phyloP scores from a whole-genome alignment of 257 asterid species.

The Solanum sitiens region DNA sequence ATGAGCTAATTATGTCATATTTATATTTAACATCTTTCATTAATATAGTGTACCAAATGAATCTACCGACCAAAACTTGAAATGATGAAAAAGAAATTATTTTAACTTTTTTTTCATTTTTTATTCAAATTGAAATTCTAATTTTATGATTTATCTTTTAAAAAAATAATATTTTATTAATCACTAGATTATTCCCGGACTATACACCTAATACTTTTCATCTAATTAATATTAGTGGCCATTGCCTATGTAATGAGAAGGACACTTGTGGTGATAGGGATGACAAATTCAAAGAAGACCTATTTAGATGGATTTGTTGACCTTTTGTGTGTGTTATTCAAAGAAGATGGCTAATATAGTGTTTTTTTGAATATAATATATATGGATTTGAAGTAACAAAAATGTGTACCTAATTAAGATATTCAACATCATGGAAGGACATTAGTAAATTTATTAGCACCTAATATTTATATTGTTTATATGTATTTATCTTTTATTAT shows the following conservation, averaged over 20 bases:
- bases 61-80: neutral
- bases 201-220: neutral
- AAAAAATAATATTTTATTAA: neutral
- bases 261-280: neutral
- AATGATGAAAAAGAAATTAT: neutral
- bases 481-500: neutral
- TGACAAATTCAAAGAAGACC: neutral
- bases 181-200: neutral
- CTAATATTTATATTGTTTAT: neutral
- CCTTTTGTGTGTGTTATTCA: neutral
- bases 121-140: neutral
- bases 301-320: neutral
- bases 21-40: neutral
- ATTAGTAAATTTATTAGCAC: neutral
- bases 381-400: too few species aligned
- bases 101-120: neutral
- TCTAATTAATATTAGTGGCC: neutral
- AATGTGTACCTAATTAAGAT: neutral
- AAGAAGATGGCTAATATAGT: neutral
- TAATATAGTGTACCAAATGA: neutral
- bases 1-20: neutral
- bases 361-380: neutral
- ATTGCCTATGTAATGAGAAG: neutral
- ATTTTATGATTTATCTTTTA: too few species aligned
- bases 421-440: neutral